Base-by-base conservation (phyloP, 108 stramenopile genomes). In the Fragilaria crotonensis region DNA sequence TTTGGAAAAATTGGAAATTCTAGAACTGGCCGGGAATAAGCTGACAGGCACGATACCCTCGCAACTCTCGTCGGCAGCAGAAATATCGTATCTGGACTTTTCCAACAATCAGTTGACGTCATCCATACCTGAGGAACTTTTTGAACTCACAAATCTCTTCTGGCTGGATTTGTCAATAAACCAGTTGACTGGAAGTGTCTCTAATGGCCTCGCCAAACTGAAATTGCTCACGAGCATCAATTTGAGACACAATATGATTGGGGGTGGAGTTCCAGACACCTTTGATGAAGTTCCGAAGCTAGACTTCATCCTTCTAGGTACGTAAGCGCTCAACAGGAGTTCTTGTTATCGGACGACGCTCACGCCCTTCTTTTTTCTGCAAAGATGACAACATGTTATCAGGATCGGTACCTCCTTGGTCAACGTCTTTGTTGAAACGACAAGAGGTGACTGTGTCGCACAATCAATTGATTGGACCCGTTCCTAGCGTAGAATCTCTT, bases 101-200 rank as follows among this genome's bases (percentile, higher is more conserved):
- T 21, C 33, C 2, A 11, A 56, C 3, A 56, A 56, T 7, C 3
- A 32, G 2, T 3, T 56, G 2, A 31, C 18, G 19, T 21, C 25
- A 22, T 21, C 32, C 33, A 33, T 56, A 33, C 54, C 54, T 33
- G 32, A 33, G 20, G 54, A 56, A 33, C 18, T 56, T 29, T 56
- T 33, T 36, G 23, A 31, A 36, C 19, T 56, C 17, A 33, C 54
- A 33, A 36, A 36, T 32, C 0, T 61, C 18, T 20, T 52, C 21
- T 23, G 26, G 0, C 47, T 68, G 20, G 32, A 55, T 54, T 21
- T 60, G 29, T 54, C 45, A 18, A 19, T 33, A 29, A 66, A 66
- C 49, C 29, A 48, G 26, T 52, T 66, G 20, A 48, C 48, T 23
- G 65, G 65, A 59, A 57, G 41, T 7, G 23, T 66, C 22, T 31